These are phyloP conservation scores for Myrica gale DNA, from an alignment of 306 rosid genomes.

Conservation along the genomic window DNA sequence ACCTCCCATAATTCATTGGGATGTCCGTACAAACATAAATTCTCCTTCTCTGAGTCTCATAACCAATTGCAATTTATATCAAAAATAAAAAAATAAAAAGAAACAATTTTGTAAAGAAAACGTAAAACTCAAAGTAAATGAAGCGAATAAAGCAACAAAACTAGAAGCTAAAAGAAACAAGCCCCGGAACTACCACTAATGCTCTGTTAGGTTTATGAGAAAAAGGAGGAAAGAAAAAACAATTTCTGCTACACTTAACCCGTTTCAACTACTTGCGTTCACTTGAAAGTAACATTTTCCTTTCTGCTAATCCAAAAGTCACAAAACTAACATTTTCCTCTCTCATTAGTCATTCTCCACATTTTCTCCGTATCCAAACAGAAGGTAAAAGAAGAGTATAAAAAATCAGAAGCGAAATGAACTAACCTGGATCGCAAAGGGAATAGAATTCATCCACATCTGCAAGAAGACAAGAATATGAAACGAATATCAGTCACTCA, in stretches of 20 bases:
- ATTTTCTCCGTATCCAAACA: background rate
- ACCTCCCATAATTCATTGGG: conserved; percentile 58
- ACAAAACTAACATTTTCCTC: background rate
- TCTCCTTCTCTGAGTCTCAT: conserved; percentile 47
- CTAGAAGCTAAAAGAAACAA: background rate
- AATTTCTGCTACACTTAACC: background rate
- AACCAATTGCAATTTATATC: background rate
- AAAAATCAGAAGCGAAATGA: background rate
- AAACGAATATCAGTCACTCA: conserved; percentile 10
- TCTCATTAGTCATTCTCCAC: background rate
- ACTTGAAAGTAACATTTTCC: background rate
- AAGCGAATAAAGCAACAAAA: background rate
- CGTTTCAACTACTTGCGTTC: background rate
- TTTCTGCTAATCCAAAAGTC: background rate
- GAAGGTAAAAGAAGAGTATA: background rate
- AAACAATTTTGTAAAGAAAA: background rate
- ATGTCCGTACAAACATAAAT: conserved; percentile 56
- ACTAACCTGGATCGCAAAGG: conserved; percentile 58
- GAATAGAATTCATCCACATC: conserved; percentile 51
- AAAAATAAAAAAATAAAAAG: background rate
- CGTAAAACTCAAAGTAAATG: background rate
- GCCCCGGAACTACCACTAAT: background rate
- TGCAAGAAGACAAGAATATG: conserved; percentile 23
- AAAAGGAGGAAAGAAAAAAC: background rate
- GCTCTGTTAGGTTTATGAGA: background rate